These are phyloP conservation scores for Metarhizium rileyi DNA, from an alignment of 2,329 filamentous ascomycete species.

Conservation along the genomic window DNA sequence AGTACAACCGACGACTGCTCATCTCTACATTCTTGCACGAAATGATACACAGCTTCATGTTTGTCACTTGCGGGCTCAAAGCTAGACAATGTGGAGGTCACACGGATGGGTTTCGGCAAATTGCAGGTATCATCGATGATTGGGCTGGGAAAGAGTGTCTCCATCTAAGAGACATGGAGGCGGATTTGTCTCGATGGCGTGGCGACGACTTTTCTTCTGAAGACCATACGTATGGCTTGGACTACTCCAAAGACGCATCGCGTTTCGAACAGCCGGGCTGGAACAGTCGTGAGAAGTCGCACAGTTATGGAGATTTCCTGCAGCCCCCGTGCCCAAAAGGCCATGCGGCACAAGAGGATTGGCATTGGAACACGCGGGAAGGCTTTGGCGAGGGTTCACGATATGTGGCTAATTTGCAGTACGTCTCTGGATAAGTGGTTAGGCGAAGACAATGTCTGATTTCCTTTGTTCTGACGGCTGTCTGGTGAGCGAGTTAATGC, in stretches of 20 bases:
- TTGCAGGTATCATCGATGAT: constrained; percentile 49
- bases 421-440: constrained; percentile 17
- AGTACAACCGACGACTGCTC: constrained; percentile 49
- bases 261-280: not conserved
- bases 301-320: not conserved
- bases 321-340: not conserved
- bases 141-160: constrained; percentile 50
- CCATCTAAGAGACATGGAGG: constrained; percentile 49
- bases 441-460: no score
- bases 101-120: constrained; percentile 47
- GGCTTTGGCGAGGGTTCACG: constrained; percentile 19
- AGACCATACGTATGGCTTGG: not conserved
- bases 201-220: constrained; percentile 13
- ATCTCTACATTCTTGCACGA: constrained; percentile 59
- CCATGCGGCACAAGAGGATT: constrained; percentile 14
- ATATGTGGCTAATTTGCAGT: constrained; percentile 17
- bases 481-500: not conserved
- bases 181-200: constrained; percentile 47
- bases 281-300: not conserved
- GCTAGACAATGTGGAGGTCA: constrained; percentile 48
- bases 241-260: not conserved
- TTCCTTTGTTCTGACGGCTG: not conserved
- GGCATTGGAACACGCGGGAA: constrained; percentile 27
- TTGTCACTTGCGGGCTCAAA: constrained; percentile 50
- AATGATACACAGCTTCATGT: constrained; percentile 57